These are phyloP conservation scores for Plasmodium berghei DNA, from an alignment of 169 alveolate genomes.

Conservation along the genomic window DNA sequence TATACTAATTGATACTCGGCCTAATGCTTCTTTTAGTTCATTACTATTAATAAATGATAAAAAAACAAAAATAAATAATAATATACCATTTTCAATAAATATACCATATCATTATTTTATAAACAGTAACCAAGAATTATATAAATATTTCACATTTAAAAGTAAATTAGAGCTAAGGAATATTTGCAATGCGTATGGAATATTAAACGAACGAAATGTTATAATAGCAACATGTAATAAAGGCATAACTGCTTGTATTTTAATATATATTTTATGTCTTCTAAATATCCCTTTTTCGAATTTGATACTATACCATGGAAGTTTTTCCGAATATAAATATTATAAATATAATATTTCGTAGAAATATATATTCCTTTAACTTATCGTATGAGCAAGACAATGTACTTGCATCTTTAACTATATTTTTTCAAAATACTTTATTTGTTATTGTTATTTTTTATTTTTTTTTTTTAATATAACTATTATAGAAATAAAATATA, in stretches of 20 bases:
- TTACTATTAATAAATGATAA: constrained; percentile 22
- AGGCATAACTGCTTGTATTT: constrained; percentile 57
- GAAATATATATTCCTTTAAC: neutral
- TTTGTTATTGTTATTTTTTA: neutral
- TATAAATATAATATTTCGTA: constrained; percentile 12
- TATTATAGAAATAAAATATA: neutral
- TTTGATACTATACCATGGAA: constrained; percentile 34
- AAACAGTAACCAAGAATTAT: constrained; percentile 18
- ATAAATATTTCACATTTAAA: constrained; percentile 64
- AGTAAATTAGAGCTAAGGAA: constrained; percentile 27
- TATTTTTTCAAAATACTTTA: constrained; percentile 6
- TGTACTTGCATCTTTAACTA: neutral
- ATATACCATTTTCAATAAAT: constrained; percentile 45
- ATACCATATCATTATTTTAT: constrained; percentile 59
- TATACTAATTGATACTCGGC: constrained; percentile 38
- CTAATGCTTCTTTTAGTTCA: constrained; percentile 36
- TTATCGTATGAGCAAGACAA: neutral
- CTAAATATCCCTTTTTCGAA: constrained; percentile 38
- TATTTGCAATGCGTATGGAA: constrained; percentile 27
- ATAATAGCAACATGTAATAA: constrained; percentile 29
- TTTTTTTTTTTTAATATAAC: too few species aligned
- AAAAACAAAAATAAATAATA: constrained; percentile 21
- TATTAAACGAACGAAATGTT: constrained; percentile 32
- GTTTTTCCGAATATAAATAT: constrained; percentile 34
- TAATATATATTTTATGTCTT: constrained; percentile 28